These are phyloP conservation scores for Stevia rebaudiana DNA, from an alignment of 140 eudicot species.

Conservation along the genomic window DNA sequence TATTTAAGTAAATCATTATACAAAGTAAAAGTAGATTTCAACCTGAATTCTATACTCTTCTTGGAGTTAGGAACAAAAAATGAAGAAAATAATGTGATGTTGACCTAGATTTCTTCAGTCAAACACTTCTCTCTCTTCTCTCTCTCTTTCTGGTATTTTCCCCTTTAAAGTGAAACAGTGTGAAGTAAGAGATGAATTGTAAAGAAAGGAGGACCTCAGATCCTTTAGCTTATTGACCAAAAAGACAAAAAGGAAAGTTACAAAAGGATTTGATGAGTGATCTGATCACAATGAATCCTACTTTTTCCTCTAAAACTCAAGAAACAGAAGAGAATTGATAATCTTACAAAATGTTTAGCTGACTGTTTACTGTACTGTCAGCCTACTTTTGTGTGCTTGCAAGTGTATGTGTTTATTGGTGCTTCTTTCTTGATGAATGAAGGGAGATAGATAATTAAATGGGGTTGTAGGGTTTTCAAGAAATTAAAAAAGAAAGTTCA, in stretches of 20 bases:
- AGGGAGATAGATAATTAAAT: conserved; percentile 14
- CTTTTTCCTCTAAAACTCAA: conserved; percentile 25
- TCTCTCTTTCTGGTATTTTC: conserved; percentile 6
- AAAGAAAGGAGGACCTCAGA: conserved; percentile 27
- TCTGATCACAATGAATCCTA: conserved; percentile 17
- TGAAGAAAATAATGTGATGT: conserved; percentile 29
- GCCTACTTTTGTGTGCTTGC: conserved; percentile 33
- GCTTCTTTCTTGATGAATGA: conserved; percentile 28
- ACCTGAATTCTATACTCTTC: conserved; percentile 37
- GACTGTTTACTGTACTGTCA: conserved; percentile 36
- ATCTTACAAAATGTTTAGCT: conserved; percentile 32
- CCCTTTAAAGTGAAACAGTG: conserved; percentile 31
- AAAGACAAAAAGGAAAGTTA: conserved; percentile 38
- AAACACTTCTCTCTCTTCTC: conserved; percentile 23
- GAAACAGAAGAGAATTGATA: conserved; percentile 33
- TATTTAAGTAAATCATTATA: not conserved
- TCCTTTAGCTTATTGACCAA: conserved; percentile 21
- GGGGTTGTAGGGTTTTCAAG: conserved; percentile 21
- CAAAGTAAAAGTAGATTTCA: conserved; percentile 2
- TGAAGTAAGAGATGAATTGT: conserved; percentile 28
- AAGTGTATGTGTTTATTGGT: conserved; percentile 21
- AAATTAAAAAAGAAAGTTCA: conserved; percentile 7
- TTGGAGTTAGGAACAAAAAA: conserved; percentile 29
- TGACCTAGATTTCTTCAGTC: conserved; percentile 38
- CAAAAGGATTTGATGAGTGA: conserved; percentile 34